phyloP scores from a whole-genome alignment of 2,329 filamentous ascomycete species.

The Dryadomyces quercivorus region DNA sequence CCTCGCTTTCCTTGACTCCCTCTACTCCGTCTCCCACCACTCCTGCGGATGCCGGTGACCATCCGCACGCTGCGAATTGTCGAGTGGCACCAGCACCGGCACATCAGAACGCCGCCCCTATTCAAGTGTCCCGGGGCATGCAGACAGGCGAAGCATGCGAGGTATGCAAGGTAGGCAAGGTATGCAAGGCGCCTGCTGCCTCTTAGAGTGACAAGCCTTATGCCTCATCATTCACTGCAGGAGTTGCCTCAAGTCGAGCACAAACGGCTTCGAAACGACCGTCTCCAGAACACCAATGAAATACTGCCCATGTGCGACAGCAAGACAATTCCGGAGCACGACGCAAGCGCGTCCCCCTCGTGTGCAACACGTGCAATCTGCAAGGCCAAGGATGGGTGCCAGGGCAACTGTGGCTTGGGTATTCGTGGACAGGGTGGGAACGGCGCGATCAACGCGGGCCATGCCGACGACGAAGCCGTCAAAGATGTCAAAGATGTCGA shows the following conservation, averaged over 20 bases:
- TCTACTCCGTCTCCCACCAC: constrained; percentile 10
- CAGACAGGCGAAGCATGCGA: neutral
- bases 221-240: constrained; percentile 21
- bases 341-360: neutral
- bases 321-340: neutral
- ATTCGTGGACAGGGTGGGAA: neutral
- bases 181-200: neutral
- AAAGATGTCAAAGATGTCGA: neutral
- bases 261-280: neutral
- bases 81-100: neutral
- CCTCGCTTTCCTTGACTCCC: neutral
- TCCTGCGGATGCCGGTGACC: neutral
- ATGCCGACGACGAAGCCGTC: neutral
- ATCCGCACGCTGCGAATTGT: neutral
- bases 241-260: no score
- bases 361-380: neutral
- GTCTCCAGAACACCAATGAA: neutral
- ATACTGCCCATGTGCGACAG: neutral
- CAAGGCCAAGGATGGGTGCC: no score
- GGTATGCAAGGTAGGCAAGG: neutral
- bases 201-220: neutral
- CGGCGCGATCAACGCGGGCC: neutral
- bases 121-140: constrained; percentile 11
- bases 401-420: no score
- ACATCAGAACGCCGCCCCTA: neutral